A percentile compares a stretch with the other conserved stretches of the same genome.
phyloP scores from a whole-genome alignment of 164 flowering plant genomes.

The Dillenia turbinata region DNA sequence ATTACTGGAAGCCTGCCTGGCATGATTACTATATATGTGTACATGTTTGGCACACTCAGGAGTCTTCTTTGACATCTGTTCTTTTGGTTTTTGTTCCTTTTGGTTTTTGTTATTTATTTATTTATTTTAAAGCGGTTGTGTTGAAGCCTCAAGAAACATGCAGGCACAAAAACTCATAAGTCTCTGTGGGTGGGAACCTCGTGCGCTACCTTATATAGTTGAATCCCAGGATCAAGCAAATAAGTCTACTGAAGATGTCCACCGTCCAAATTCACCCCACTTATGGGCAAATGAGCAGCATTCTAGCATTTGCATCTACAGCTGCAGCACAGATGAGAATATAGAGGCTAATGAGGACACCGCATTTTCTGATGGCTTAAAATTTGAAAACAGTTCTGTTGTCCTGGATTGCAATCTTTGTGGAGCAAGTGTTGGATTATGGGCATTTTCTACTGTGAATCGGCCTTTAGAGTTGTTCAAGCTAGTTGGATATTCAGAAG shows the following conservation, averaged over 20 bases:
- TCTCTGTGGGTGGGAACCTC: constrained; percentile 95
- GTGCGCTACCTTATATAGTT: constrained; percentile 65
- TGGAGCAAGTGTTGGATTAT: constrained; percentile 87
- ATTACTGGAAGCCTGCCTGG: too few species aligned
- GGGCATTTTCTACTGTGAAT: constrained; percentile 68
- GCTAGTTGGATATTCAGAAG: constrained; percentile 55
- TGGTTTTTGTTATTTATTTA: too few species aligned
- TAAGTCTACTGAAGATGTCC: constrained; percentile 25
- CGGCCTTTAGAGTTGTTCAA: constrained; percentile 66
- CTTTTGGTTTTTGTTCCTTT: too few species aligned
- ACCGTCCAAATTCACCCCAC: constrained; percentile 14
- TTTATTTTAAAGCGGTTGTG: too few species aligned
- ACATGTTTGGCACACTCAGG: too few species aligned
- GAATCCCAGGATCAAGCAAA: constrained; percentile 39
- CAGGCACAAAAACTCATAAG: constrained; percentile 87
- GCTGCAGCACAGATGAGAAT: constrained; percentile 19
- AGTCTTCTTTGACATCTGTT: too few species aligned
- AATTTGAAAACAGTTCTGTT: constrained; percentile 64
- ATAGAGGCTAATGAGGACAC: constrained; percentile 20
- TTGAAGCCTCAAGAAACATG: constrained; percentile 9
- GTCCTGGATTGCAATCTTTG: constrained; percentile 85
- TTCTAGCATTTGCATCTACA: constrained; percentile 12
- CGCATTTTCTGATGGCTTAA: constrained; percentile 10
- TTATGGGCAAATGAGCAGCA: constrained; percentile 20
- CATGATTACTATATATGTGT: too few species aligned